phyloP scores from a whole-genome alignment of 495 filamentous ascomycete genomes.

The Aspergillus egyptiacus region DNA sequence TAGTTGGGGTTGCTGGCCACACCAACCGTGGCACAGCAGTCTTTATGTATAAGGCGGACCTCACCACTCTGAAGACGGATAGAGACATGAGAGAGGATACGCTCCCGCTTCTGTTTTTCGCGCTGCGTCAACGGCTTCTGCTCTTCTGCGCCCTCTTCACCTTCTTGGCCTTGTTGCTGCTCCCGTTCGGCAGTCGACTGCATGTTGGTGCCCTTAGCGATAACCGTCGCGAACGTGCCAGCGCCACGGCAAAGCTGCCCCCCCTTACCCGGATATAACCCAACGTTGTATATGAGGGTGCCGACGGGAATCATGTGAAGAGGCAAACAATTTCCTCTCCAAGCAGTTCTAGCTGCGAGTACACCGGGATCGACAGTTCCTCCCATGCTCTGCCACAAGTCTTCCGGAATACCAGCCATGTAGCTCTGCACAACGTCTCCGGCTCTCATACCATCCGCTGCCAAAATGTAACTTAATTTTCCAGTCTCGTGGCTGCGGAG shows the following conservation, averaged over 20 bases:
- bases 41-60: conserved; percentile 75
- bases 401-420: conserved; percentile 75
- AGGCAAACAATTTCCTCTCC: conserved; percentile 91
- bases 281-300: conserved; percentile 84
- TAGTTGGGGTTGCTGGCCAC: conserved; percentile 88
- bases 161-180: conserved; percentile 19
- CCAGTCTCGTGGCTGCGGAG: conserved; percentile 56
- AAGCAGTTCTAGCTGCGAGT: conserved; percentile 85
- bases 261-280: conserved; percentile 61
- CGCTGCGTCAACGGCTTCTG: conserved; percentile 32
- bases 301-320: conserved; percentile 91
- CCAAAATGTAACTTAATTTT: conserved; percentile 74
- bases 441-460: conserved; percentile 84
- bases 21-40: conserved; percentile 90
- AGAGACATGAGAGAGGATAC: conserved; percentile 60
- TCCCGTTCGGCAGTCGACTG: conserved; percentile 29
- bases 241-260: conserved; percentile 92
- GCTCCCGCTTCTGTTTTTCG: conserved; percentile 46
- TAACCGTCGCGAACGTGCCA: conserved; percentile 80
- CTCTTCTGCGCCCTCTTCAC: conserved; percentile 12
- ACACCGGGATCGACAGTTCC: conserved; percentile 89
- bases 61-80: conserved; percentile 89
- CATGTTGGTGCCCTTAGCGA: conserved; percentile 73
- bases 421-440: conserved; percentile 91
- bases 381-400: conserved; percentile 83